Conservation (phyloP, 495 filamentous ascomycete genomes). For the Aspergillus incahuasiensis region DNA sequence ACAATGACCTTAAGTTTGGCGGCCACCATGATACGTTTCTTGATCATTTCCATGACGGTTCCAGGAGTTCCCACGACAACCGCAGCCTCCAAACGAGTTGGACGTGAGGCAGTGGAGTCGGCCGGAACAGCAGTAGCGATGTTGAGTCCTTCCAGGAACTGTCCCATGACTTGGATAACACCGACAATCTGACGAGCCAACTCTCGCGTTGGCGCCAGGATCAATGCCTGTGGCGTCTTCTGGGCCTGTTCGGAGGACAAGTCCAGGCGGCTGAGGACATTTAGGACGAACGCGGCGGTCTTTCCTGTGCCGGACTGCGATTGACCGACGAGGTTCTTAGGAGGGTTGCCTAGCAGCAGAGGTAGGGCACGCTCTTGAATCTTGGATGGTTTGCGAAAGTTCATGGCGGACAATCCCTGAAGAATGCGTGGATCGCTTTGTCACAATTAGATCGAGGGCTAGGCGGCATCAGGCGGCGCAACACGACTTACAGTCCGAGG, state of each 20-base stretch:
- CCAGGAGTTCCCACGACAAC: constrained; percentile 93
- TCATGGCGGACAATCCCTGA: constrained; percentile 67
- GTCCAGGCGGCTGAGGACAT: constrained; percentile 81
- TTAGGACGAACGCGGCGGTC: constrained; percentile 92
- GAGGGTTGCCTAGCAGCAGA: constrained; percentile 75
- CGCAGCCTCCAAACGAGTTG: constrained; percentile 58
- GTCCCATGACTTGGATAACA: constrained; percentile 75
- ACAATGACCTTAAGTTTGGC: constrained; percentile 70
- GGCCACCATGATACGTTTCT: constrained; percentile 60
- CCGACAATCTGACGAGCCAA: constrained; percentile 89
- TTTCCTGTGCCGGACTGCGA: constrained; percentile 99
- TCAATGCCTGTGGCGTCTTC: constrained; percentile 73
- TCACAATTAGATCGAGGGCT: constrained; percentile 7
- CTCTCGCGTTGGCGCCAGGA: constrained; percentile 90
- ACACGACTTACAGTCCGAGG: constrained; percentile 66
- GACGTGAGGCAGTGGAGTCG: constrained; percentile 57
- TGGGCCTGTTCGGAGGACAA: constrained; percentile 47
- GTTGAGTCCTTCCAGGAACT: constrained; percentile 66
- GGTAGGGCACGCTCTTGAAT: constrained; percentile 93
- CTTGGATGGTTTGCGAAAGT: constrained; percentile 93
- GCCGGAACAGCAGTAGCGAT: constrained; percentile 78
- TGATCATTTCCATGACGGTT: constrained; percentile 82
- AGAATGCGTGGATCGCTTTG: constrained; percentile 48
- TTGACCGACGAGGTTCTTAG: constrained; percentile 90
- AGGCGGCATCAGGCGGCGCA: neutral